These are phyloP conservation scores for Solanum gracilifrons DNA, from an alignment of 257 asterid genomes.

Conservation along the genomic window DNA sequence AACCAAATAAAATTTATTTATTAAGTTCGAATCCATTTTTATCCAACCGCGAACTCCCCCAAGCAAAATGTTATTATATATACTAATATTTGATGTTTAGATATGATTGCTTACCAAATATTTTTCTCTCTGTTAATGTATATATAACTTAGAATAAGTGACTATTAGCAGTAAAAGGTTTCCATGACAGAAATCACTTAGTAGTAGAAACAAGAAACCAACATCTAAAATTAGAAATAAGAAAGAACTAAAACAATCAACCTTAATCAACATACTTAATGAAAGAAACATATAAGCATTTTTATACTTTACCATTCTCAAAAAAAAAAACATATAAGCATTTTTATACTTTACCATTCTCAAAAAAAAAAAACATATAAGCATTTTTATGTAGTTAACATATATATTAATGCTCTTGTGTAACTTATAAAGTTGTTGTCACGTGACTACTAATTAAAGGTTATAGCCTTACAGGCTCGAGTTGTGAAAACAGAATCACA, in stretches of 20 bases:
- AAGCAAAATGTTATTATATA: too few species aligned
- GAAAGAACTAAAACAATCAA: background rate
- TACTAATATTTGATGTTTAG: background rate
- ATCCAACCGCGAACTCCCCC: too few species aligned
- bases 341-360: too few species aligned
- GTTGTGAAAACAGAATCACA: too few species aligned
- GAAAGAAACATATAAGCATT: background rate
- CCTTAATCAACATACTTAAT: background rate
- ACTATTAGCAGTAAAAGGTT: background rate
- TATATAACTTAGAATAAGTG: too few species aligned
- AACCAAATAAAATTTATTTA: background rate
- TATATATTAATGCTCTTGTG: background rate
- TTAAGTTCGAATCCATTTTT: background rate
- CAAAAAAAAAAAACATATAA: background rate
- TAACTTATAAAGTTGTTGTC: background rate
- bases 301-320: too few species aligned
- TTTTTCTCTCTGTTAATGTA: too few species aligned
- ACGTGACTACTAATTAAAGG: too few species aligned
- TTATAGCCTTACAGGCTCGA: fast-evolving
- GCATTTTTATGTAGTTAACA: background rate
- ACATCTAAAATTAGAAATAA: background rate
- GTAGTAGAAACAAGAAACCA: background rate
- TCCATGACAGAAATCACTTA: background rate
- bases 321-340: too few species aligned
- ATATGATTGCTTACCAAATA: too few species aligned